Conservation (phyloP, 345 rosid genomes). For the Acer negundo region DNA sequence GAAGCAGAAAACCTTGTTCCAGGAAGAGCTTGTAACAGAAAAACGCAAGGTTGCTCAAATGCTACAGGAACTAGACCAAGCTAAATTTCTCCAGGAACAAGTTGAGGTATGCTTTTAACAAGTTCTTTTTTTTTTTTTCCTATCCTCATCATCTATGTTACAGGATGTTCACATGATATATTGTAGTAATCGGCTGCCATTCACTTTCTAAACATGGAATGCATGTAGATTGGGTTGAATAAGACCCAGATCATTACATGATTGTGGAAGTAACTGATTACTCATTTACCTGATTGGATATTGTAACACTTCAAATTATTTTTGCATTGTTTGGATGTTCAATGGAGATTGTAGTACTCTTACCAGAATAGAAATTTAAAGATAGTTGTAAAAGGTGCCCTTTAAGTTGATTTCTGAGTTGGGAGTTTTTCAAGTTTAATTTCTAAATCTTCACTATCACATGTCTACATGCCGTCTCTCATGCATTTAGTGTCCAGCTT, state of each 20-base stretch:
- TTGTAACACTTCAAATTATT: background rate
- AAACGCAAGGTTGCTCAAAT: slow-evolving; percentile 52
- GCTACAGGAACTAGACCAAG: slow-evolving; percentile 52
- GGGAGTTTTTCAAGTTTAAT: slow-evolving; percentile 18
- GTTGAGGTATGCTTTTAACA: slow-evolving; percentile 48
- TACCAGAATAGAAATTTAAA: background rate
- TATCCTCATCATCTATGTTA: slow-evolving; percentile 8
- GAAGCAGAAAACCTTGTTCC: slow-evolving; percentile 64
- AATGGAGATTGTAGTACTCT: slow-evolving; percentile 3
- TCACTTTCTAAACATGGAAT: slow-evolving; percentile 9
- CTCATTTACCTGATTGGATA: background rate
- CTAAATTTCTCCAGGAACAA: slow-evolving; percentile 47
- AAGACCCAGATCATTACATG: slow-evolving; percentile 15
- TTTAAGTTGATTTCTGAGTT: slow-evolving; percentile 23
- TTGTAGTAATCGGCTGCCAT: slow-evolving; percentile 1
- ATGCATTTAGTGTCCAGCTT: slow-evolving; percentile 22
- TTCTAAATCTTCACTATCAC: slow-evolving; percentile 11
- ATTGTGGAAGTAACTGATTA: slow-evolving; percentile 19
- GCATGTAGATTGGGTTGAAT: slow-evolving; percentile 13
- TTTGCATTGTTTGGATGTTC: slow-evolving; percentile 17
- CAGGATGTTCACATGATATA: background rate
- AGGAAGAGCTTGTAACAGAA: slow-evolving; percentile 71
- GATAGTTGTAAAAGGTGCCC: slow-evolving; percentile 2
- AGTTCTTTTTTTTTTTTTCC: slow-evolving; percentile 7
- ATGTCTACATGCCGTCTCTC: slow-evolving; percentile 11